A percentile compares a stretch with the other conserved stretches of the same genome.
Evolutionary conservation across 2,329 filamentous ascomycete genomes (phyloP).

Genomic region (Colletotrichum incanum): DNA sequence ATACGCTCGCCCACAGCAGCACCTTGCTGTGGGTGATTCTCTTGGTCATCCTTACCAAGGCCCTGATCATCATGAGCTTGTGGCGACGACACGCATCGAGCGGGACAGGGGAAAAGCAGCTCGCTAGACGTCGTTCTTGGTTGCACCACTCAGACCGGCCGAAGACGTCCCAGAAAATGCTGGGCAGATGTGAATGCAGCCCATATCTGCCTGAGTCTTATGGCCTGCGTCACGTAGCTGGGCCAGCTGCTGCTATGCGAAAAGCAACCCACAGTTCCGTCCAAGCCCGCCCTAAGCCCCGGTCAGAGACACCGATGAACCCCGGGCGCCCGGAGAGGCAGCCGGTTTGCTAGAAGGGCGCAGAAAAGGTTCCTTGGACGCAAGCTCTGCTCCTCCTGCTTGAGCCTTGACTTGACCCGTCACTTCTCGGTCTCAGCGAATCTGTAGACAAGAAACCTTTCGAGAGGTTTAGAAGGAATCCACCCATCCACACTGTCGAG

Average conservation of each 20-base stretch:
- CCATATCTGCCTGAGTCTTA: constrained; percentile 2
- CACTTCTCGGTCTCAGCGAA: constrained; percentile 24
- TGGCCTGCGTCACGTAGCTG: constrained; percentile 3
- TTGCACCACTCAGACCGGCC: background rate
- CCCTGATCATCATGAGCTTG: constrained; percentile 25
- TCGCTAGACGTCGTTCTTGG: background rate
- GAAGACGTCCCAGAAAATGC: background rate
- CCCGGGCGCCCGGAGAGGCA: constrained; percentile 40
- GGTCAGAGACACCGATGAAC: constrained; percentile 25
- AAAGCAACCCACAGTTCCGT: constrained; percentile 23
- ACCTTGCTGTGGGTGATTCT: background rate
- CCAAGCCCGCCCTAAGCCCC: constrained; percentile 31
- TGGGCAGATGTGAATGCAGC: background rate
- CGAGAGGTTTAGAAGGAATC: constrained; percentile 2
- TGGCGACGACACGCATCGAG: constrained; percentile 32
- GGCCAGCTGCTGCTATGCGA: constrained; percentile 3
- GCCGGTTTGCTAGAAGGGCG: constrained; percentile 35
- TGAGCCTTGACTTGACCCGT: constrained; percentile 25
- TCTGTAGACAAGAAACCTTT: background rate
- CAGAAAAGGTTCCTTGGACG: constrained; percentile 4
- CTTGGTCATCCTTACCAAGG: constrained; percentile 7
- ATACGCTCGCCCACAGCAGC: background rate
- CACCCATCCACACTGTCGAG: constrained; percentile 19
- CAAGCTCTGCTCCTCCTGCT: background rate
- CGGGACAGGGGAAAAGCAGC: background rate